Evolutionary conservation across 768 basidiomycete genomes (phyloP).

Genomic region (Piloderma croceum): DNA sequence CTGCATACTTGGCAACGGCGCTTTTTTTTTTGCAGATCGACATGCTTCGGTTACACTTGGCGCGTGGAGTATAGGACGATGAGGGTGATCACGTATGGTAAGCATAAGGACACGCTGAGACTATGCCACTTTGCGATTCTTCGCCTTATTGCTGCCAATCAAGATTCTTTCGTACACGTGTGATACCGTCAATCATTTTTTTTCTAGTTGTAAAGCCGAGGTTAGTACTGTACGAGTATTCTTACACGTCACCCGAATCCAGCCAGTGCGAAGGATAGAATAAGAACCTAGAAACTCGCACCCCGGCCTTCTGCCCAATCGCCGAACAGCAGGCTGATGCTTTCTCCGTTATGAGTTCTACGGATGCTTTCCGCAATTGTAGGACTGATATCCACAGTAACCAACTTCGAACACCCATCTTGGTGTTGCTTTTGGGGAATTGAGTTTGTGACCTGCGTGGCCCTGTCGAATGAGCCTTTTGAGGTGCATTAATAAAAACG

Average conservation of each 20-base stretch:
- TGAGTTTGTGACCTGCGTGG: conserved; percentile 82
- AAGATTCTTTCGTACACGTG: too few species aligned
- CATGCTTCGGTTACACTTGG: too few species aligned
- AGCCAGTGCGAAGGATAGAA: conserved; percentile 1
- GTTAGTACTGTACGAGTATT: background rate
- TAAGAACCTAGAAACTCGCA: conserved; percentile 26
- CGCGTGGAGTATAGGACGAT: too few species aligned
- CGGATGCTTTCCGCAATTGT: conserved; percentile 95
- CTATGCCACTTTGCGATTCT: too few species aligned
- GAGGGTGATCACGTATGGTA: too few species aligned
- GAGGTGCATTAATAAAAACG: conserved; percentile 22
- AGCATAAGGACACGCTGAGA: too few species aligned
- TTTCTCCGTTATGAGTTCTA: conserved; percentile 90
- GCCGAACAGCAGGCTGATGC: conserved; percentile 82
- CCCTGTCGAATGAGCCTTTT: background rate
- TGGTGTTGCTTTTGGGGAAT: conserved; percentile 78
- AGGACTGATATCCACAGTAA: conserved; percentile 85
- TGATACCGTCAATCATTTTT: too few species aligned
- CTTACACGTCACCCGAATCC: background rate
- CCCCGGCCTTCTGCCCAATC: conserved; percentile 60
- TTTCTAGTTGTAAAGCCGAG: background rate
- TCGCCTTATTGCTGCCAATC: too few species aligned
- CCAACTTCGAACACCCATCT: conserved; percentile 62
- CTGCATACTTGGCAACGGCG: too few species aligned
- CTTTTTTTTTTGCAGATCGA: too few species aligned